Evolutionary conservation across 2,329 filamentous ascomycete genomes (phyloP).

Genomic region (Colletotrichum sp.): DNA sequence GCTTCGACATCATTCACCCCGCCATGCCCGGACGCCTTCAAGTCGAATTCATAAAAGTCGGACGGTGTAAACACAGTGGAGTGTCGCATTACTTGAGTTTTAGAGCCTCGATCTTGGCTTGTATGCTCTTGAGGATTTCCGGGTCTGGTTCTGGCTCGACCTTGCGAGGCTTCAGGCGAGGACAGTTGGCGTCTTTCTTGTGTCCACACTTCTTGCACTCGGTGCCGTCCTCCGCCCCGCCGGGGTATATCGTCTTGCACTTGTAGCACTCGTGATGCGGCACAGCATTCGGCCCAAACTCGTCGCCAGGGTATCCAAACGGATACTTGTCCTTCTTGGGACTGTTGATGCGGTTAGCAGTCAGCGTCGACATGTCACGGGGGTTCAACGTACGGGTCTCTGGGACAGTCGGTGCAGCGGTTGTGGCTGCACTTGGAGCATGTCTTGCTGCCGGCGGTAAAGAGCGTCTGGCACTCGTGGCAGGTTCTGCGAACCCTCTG

Average conservation of each 20-base stretch:
- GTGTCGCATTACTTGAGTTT: constrained; percentile 30
- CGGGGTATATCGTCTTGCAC: constrained; percentile 64
- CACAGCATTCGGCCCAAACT: constrained; percentile 54
- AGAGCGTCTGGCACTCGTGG: constrained; percentile 73
- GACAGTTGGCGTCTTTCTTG: constrained; percentile 63
- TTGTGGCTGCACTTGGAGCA: constrained; percentile 74
- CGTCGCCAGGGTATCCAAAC: constrained; percentile 72
- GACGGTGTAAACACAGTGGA: background rate
- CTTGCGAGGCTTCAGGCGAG: constrained; percentile 62
- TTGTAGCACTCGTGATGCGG: constrained; percentile 65
- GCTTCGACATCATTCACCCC: background rate
- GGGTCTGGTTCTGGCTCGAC: constrained; percentile 67
- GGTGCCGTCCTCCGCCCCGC: constrained; percentile 53
- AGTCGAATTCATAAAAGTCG: constrained; percentile 1
- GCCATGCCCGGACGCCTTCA: constrained; percentile 8
- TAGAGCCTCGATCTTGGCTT: constrained; percentile 56
- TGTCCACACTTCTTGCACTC: constrained; percentile 66
- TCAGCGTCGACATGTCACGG: background rate
- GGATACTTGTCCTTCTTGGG: constrained; percentile 73
- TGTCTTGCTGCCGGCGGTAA: constrained; percentile 61
- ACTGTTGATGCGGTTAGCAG: constrained; percentile 37
- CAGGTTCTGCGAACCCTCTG: constrained; percentile 79
- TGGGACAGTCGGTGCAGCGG: constrained; percentile 80
- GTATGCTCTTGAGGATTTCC: constrained; percentile 61
- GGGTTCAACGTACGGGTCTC: constrained; percentile 70